Evolutionary conservation across 2,329 filamentous ascomycete genomes (phyloP).

Genomic region (Didymellaceae sp.): DNA sequence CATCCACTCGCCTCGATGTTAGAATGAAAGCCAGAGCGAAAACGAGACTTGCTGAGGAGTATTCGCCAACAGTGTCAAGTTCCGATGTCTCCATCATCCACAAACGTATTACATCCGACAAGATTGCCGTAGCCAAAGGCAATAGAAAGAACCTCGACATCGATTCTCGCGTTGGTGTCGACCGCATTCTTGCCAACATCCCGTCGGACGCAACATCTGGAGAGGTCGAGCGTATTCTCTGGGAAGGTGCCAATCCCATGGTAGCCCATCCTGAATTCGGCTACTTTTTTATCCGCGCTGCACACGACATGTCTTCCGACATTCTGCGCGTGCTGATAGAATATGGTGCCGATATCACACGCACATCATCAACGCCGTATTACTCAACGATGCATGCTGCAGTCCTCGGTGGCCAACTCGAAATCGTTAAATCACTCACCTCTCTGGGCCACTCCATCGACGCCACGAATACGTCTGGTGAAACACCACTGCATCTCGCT

Average conservation of each 20-base stretch:
- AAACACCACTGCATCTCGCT: conserved; percentile 43
- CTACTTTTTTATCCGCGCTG: conserved; percentile 37
- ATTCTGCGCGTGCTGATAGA: conserved; percentile 35
- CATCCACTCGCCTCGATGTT: conserved; percentile 18
- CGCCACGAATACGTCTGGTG: conserved; percentile 31
- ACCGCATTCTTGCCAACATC: conserved; percentile 39
- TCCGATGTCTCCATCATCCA: conserved; percentile 38
- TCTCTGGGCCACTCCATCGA: conserved; percentile 38
- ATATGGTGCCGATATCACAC: conserved; percentile 40
- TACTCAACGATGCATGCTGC: conserved; percentile 41
- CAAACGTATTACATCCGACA: conserved; percentile 36
- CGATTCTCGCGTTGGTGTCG: conserved; percentile 35
- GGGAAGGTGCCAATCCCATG: conserved; percentile 42
- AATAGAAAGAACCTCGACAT: conserved; percentile 34
- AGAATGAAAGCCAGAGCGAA: conserved; percentile 20
- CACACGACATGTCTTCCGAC: conserved; percentile 33
- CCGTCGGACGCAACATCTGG: conserved; percentile 27
- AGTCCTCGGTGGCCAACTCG: conserved; percentile 32
- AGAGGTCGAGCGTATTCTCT: conserved; percentile 39
- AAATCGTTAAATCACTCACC: conserved; percentile 36
- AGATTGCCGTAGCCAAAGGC: conserved; percentile 36
- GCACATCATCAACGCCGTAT: conserved; percentile 24
- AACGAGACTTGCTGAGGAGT: conserved; percentile 17
- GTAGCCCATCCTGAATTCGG: conserved; percentile 39
- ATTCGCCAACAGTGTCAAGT: conserved; percentile 32